Evolutionary conservation across 768 basidiomycete species (phyloP).

Genomic region (Tulasnella sp.): DNA sequence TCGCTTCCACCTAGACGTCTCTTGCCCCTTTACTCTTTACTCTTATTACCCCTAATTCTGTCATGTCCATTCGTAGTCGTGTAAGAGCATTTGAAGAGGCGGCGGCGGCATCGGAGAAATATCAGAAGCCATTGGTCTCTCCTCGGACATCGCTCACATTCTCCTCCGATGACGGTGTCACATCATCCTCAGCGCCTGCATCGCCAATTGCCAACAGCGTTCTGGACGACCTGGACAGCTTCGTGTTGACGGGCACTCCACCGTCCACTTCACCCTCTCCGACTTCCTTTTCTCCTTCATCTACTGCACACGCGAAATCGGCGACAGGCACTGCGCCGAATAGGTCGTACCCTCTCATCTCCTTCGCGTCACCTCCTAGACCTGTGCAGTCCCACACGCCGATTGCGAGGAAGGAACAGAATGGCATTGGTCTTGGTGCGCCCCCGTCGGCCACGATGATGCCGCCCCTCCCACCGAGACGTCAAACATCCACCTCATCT

Average conservation of each 20-base stretch:
- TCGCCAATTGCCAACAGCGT: slow-evolving; percentile 7
- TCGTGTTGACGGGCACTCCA: slow-evolving; percentile 12
- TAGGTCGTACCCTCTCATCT: neutral
- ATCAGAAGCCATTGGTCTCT: slow-evolving; percentile 6
- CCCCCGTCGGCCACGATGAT: neutral
- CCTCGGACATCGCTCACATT: slow-evolving; percentile 15
- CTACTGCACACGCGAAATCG: neutral
- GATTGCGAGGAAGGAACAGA: too few relatives aligned
- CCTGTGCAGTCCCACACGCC: neutral
- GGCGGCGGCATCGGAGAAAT: neutral
- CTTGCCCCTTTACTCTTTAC: neutral
- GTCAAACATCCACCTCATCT: neutral
- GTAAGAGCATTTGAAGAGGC: slow-evolving; percentile 9
- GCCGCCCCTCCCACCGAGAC: slow-evolving; percentile 10
- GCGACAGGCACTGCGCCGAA: neutral
- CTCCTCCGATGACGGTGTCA: slow-evolving; percentile 11
- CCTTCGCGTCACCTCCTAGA: neutral
- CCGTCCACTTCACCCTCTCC: slow-evolving; percentile 8
- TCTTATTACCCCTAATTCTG: neutral
- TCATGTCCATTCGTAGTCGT: slow-evolving; percentile 9
- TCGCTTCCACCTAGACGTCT: too few relatives aligned
- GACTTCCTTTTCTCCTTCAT: neutral
- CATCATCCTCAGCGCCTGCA: slow-evolving; percentile 3
- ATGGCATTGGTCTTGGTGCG: too few relatives aligned
- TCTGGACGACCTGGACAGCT: slow-evolving; percentile 13